Evolutionary conservation across 2,329 filamentous ascomycete genomes (phyloP), one percentile per base, ranked within the genome.

Genomic region (Lasiodiplodia citricola): DNA sequence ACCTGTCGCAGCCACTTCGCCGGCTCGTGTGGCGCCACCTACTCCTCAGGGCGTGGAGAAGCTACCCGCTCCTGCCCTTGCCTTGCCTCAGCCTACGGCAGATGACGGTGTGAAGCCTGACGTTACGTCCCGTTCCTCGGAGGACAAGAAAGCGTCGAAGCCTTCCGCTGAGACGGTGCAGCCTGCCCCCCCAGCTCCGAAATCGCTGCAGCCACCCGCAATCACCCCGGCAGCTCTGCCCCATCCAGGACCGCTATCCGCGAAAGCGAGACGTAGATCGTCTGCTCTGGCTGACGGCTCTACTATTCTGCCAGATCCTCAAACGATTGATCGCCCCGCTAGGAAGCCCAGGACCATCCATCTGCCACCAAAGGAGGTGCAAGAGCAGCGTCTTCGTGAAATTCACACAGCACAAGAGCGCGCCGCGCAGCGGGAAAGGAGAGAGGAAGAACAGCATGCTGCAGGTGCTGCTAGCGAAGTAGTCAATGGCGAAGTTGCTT

Each of bases 321-420:
- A 74, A 2, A 50, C 75, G 7, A 56, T 62, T 8, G 35, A 62
- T 18, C 60, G 67, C 13, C 62, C 52, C 18, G 58, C 63, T 2
- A 70, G 72, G n/a, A 68, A 68, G 50, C 70, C 72, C 70, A 70
- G 82, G 73, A 76, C 80, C 72, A 69, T 84, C 35, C 85, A 86
- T 73, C 74, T 86, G 47, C 84, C 85, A 18, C 78, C 85, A 4
- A 79, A 84, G 72, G 83, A 86, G 70, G 80, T 81, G 4, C 85
- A 86, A 72, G 84, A 86, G 74, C 77, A 81, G 71, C 78, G 78
- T 54, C 71, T 84, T 62, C 78, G 79, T 63, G 80, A 84, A 71
- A 80, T 78, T 52, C 77, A 81, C 65, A 75, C 72, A 18, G 82
- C 75, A 21, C 73, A 80, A 70, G 80, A 81, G 51, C 76, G 76